Base-by-base conservation (phyloP, 345 rosid genomes). In the Microthlaspi erraticum region DNA sequence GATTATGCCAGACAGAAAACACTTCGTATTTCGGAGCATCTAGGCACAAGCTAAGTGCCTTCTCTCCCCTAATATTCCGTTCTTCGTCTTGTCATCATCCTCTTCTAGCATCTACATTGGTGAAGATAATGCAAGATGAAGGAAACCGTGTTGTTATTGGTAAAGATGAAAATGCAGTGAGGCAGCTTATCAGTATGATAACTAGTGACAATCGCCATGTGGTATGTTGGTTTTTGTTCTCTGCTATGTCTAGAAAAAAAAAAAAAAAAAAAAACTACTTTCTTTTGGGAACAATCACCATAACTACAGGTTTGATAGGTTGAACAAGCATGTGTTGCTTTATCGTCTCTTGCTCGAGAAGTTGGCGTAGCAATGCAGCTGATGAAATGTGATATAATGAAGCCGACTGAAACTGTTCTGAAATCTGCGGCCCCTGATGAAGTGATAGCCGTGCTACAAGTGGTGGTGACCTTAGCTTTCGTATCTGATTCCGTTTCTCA, bases 51-150 rank as follows among this genome's bases (percentile, higher is more conserved):
- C 83, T 94, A 17, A 94, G 99, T 79, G 97, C 98, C 59, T 94
- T 94, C 84, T 94, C 90, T 85, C 87, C 99, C 76, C 97, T 94
- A 60, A 83, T 94, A 81, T 94, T 94, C 76, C 97, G 98, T 60
- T 94, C 88, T 81, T 94, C 99, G 23, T 94, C 99, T 48, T 94
- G 99, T 70, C 98, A 94, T 77, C 99, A 94, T 79, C 97, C 97
- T 77, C 85, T 94, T 70, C 82, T 94, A 74, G 99, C 99, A 71
- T 91, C 98, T 77, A 88, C 99, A 14, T 71, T 94, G 83, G 97
- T 87, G 77, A 94, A 94, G 86, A 94, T 94, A 77, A 84, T 92
- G 88, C 92, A 94, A 85, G 98, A 94, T 77, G 85, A 85, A 74
- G 99, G 89, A 75, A 94, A 94, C 52, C 92, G 93, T 69, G 79